Base-by-base conservation (phyloP, 768 basidiomycete species). In the Tubosaeta sp. region DNA sequence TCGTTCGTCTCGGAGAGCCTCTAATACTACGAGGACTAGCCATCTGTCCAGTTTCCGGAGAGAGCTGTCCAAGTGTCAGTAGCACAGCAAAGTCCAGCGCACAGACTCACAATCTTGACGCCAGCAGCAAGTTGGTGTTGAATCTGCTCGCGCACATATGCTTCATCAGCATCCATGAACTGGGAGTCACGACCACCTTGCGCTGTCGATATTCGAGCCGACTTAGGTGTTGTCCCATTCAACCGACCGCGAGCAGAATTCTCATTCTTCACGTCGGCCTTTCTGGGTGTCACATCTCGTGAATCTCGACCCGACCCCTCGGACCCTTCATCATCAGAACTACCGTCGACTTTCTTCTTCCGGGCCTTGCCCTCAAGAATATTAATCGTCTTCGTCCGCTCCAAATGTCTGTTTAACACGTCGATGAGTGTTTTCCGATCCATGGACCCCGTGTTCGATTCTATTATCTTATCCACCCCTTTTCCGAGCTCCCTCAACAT, bases 111-210 rank as follows among this genome's bases (percentile, higher is more conserved):
- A 54, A 88, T 74, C 50, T 79, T 82, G 14, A 80, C 84, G 33
- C 88, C 91, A 51, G 84, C 85, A 32, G 80, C 85, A 29, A 95
- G 71, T 54, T 90, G 90, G 55, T 88, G 84, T 62, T 93, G 89
- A 42, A 95, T 89, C 66, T 95, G 91, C 61, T 88, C 86, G 57
- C 88, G 81, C 8, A 89, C 90, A 59, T 85, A 77, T 12, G 80
- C 84, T 48, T 91, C 90, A 58, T 93, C 90, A 4, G 91, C 91
- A 66, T 93, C 91, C 85, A 91, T 86, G 62, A 92, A 92, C 60
- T 91, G 91, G 11, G 91, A 92, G 3, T 78, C 76, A 6, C 82
- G 80, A 16, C 82, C 82, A 61, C 70, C 75, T 47, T 76, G 76
- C 2, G 61, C 64, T 27, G 69, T 69, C 5, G 79, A 76, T 25